Conservation (phyloP, 2,329 filamentous ascomycete species). For the Cytospora piceae region DNA sequence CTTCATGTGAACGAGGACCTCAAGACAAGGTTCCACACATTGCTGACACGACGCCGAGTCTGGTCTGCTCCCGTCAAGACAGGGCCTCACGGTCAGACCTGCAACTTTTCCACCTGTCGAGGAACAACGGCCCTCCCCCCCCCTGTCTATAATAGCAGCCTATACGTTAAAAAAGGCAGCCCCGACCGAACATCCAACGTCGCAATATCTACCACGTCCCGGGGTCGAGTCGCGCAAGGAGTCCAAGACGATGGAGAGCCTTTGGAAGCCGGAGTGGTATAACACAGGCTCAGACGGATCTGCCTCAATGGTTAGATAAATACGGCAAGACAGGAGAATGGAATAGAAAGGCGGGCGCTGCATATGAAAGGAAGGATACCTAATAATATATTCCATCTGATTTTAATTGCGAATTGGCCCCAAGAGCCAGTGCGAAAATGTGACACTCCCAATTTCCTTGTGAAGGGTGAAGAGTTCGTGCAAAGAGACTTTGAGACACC, state of each 20-base stretch:
- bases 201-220: background rate
- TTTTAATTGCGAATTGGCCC: background rate
- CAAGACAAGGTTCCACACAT: conserved; percentile 2
- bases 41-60: conserved; percentile 6
- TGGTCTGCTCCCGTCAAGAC: background rate
- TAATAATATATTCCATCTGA: conserved; percentile 13
- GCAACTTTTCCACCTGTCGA: background rate
- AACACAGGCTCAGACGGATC: background rate
- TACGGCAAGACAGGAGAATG: conserved; percentile 7
- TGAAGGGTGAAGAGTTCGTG: no score
- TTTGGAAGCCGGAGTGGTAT: background rate
- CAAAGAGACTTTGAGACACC: no score
- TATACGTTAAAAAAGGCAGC: background rate
- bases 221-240: background rate
- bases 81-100: background rate
- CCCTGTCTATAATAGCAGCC: background rate
- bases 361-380: conserved; percentile 14
- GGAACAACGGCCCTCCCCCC: background rate
- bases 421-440: no score
- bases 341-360: conserved; percentile 16
- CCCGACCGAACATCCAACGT: background rate
- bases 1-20: conserved; percentile 28
- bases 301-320: background rate
- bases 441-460: no score
- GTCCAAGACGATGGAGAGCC: background rate